Conservation (phyloP, 2,329 filamentous ascomycete species). For the Stagonosporopsis cucurbitacearum region DNA sequence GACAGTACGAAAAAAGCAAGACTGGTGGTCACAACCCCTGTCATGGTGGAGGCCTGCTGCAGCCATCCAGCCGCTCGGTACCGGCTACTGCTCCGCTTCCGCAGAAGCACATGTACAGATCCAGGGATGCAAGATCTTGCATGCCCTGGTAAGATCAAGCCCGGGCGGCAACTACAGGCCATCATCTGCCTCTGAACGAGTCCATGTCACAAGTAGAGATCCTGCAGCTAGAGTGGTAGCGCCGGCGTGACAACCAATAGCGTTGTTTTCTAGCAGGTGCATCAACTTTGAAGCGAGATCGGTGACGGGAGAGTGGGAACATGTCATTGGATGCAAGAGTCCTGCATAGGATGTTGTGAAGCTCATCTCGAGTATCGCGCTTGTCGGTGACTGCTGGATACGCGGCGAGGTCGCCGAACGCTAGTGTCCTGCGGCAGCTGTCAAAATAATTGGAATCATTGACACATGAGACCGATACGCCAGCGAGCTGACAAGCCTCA, state of each 20-base stretch:
- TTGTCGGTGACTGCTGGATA: slow-evolving; percentile 21
- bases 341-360: slow-evolving; percentile 3
- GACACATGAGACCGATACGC: slow-evolving; percentile 16
- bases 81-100: slow-evolving; percentile 34
- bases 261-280: background rate
- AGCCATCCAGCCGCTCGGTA: slow-evolving; percentile 26
- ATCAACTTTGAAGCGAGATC: slow-evolving; percentile 5
- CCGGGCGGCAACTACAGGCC: slow-evolving; percentile 15
- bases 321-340: slow-evolving; percentile 12
- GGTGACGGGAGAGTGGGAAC: slow-evolving; percentile 10
- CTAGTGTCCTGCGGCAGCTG: background rate
- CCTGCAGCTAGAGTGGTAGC: slow-evolving; percentile 21
- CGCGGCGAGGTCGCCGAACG: slow-evolving; percentile 1
- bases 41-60: slow-evolving; percentile 9
- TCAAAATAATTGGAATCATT: background rate
- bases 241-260: slow-evolving; percentile 6
- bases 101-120: slow-evolving; percentile 37
- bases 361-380: slow-evolving; percentile 20
- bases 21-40: slow-evolving; percentile 19
- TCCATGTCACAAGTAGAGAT: slow-evolving; percentile 18
- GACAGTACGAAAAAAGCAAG: slow-evolving; percentile 18
- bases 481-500: slow-evolving; percentile 3
- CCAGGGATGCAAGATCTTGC: slow-evolving; percentile 27
- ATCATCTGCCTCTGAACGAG: slow-evolving; percentile 6
- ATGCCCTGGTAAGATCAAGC: slow-evolving; percentile 21